Base-by-base conservation (phyloP, 257 asterid species). In the Solanum clarkiae region DNA sequence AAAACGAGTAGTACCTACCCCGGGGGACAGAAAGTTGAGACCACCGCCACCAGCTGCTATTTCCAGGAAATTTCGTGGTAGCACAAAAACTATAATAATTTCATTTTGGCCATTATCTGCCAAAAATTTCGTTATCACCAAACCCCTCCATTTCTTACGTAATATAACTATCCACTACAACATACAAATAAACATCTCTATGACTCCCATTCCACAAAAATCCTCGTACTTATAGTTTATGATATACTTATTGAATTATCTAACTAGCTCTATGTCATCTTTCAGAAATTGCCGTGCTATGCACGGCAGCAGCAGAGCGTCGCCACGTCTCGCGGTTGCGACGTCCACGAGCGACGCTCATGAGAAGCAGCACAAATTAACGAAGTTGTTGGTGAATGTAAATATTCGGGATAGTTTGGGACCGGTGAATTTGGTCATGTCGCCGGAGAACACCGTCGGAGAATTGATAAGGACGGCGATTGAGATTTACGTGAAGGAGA, bases 381-480 rank as follows among this genome's bases (percentile, higher is more conserved):
- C 91, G 11, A 93, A 91, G 90, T 63, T 91, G 86, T 80, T 91
- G 90, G 26, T 91, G 84, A 93, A 90, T 56, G 97, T 93, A 81
- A 86, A 81, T 49, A 84, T 93, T 49, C 91, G 91, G 82, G 90
- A 88, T 53, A 87, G 94, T 84, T 44, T 91, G 88, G 95, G 97
- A 84, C 85, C 94, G 14, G 90, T 93, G 22, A 90, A 91, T 65
- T 91, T 92, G 91, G 86, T 91, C 84, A 86, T 90, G 86, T 85
- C 90, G 86, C 92, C 92, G 92, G 97, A 89, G 85, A 88, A 83
- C 91, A 93, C 94, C 80, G 92, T 87, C 0, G 75, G 56, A 45
- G 94, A 92, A 66, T 80, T 91, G 91, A 89, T 88, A 80, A 87
- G 40, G 89, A 91, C 90, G 84, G 94, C 92, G 74, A 85, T 91